Percentiles rank a stretch among this genome's conserved stretches.
These are phyloP conservation scores for Cladophialophora psammophila DNA, from an alignment of 2,329 filamentous ascomycete genomes.

Conservation along the genomic window DNA sequence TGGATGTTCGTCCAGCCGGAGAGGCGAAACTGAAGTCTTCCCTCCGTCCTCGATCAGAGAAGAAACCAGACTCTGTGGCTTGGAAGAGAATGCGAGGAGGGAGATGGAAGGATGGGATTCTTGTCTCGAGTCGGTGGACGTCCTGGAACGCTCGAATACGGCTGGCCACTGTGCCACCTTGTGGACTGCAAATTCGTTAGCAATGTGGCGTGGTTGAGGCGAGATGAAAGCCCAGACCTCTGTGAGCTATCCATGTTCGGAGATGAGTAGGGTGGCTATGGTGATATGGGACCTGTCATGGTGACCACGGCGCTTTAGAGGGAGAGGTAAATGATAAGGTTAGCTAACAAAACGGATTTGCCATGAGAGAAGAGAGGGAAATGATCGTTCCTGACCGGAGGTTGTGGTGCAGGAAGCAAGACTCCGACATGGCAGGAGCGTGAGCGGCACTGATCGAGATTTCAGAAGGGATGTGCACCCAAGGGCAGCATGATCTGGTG, in stretches of 20 bases:
- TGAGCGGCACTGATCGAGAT: not conserved
- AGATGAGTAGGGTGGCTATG: conserved; percentile 24
- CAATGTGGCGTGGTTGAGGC: not conserved
- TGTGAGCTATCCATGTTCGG: conserved; percentile 33
- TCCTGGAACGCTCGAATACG: conserved; percentile 40
- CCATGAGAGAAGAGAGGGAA: conserved; percentile 4
- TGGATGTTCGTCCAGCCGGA: conserved; percentile 20
- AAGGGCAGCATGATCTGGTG: not conserved
- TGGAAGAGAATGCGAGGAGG: conserved; percentile 22
- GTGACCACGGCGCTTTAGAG: conserved; percentile 7
- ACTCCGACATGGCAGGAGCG: not conserved
- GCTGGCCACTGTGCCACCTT: conserved; percentile 38
- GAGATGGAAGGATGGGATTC: conserved; percentile 20
- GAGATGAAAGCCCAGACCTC: conserved; percentile 17
- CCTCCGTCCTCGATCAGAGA: conserved; percentile 21
- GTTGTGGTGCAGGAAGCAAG: conserved; percentile 5
- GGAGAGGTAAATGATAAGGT: not conserved
- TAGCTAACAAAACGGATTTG: conserved; percentile 1
- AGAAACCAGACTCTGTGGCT: conserved; percentile 19
- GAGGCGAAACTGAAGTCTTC: conserved; percentile 20
- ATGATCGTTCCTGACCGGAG: conserved; percentile 13
- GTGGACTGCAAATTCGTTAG: conserved; percentile 27
- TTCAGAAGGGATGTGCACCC: not conserved
- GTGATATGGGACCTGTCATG: conserved; percentile 24
- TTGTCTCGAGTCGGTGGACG: conserved; percentile 22